Conservation (phyloP, 2,329 filamentous ascomycete genomes). For the Parastagonospora nodorum region DNA sequence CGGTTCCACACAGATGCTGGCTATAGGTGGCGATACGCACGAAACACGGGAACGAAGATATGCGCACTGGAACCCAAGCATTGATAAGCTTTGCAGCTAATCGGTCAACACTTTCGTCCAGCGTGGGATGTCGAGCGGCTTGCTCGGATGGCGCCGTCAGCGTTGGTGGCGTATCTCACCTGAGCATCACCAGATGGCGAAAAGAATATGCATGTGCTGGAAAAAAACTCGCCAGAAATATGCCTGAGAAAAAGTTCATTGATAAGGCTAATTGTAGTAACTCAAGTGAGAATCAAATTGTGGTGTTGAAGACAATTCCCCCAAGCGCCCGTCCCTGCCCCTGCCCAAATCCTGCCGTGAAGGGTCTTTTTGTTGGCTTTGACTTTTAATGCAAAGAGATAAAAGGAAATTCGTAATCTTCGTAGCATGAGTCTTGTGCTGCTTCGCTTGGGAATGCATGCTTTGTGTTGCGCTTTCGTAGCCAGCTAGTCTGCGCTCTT, state of each 20-base stretch:
- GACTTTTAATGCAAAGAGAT: slow-evolving; percentile 14
- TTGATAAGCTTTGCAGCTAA: slow-evolving; percentile 1
- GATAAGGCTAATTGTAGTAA: no score
- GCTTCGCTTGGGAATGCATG: background rate
- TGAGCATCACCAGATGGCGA: background rate
- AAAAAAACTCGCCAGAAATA: background rate
- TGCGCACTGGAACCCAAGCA: background rate
- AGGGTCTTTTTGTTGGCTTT: slow-evolving; percentile 26
- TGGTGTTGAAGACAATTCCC: slow-evolving; percentile 1
- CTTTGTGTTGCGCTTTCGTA: background rate
- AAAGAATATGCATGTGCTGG: background rate
- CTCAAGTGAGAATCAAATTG: background rate
- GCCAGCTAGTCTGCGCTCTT: background rate
- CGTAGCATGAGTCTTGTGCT: background rate
- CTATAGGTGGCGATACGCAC: no score
- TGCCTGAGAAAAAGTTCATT: background rate
- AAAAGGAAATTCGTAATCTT: slow-evolving; percentile 22
- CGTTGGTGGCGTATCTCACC: background rate
- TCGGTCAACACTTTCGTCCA: background rate
- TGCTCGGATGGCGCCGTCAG: background rate
- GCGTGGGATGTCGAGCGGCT: background rate
- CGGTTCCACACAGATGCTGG: no score
- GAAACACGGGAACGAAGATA: no score
- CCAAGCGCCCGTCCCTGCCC: slow-evolving; percentile 1
- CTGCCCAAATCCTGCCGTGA: slow-evolving; percentile 18